Base-by-base conservation (phyloP, 2,329 filamentous ascomycete genomes). In the Neopestalotiopsis rosae region DNA sequence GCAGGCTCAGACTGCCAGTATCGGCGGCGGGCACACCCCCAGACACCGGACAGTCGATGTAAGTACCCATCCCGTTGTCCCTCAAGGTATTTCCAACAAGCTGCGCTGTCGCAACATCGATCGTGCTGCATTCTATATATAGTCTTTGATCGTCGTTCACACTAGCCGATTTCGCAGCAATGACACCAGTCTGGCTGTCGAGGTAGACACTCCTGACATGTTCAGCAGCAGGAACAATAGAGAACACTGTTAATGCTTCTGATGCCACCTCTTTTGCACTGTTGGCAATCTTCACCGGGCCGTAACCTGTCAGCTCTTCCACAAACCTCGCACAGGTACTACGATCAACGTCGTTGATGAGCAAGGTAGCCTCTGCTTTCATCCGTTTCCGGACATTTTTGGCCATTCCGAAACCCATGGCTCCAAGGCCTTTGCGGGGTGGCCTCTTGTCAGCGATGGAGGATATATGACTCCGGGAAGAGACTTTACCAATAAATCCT, bases 21-120 rank as follows among this genome's bases (percentile, higher is more conserved):
- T 64, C 61, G 5, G 61, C 61, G 9, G 40, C 61, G 6, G 61
- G 61, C 6, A 64, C 61, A 20, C 61, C 61, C 10, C 61, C 61
- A 24, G 61, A 64, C n/a, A 64, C 61, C 1, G 61, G 61, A 20
- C 61, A 24, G 20, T 64, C 61, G 40, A 64, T 38, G 24, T 64
- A 64, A 7, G 13, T 30, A 9, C 61, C 61, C 34, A 42, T 42
- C 7, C n/a, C 40, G 30, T 4, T 38, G 9, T 64, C 34, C 38
- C 34, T 7, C 10, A 64, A 6, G 5, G 34, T 24, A 3, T 42
- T 32, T n/a, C 34, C 61, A n/a, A 64, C 40, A 10, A 24, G 13
- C 28, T 13, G 17, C 12, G 61, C 61, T 4, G 61, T 45, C 5
- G 34, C 38, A 49, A 49, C 24, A 20, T 64, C 61, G 40, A 64